phyloP scores from a whole-genome alignment of 2,329 filamentous ascomycete genomes.

The Lachnellula willkommii region DNA sequence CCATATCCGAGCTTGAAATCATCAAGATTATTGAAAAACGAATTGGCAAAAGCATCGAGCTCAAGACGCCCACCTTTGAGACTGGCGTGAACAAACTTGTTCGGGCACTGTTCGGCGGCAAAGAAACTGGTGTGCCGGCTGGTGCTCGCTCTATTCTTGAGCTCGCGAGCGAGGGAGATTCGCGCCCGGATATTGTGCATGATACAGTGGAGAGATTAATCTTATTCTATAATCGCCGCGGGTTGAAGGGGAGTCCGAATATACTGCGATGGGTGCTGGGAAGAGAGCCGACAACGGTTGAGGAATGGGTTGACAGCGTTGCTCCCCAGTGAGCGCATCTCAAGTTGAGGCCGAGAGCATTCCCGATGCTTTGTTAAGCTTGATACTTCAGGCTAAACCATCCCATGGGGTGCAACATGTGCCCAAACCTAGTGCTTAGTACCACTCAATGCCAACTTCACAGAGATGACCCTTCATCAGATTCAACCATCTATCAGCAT shows the following conservation, averaged over 20 bases:
- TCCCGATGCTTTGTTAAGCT: too few species aligned
- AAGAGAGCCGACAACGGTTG: neutral
- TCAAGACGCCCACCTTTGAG: neutral
- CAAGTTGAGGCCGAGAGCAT: neutral
- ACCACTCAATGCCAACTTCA: too few species aligned
- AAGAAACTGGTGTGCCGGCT: neutral
- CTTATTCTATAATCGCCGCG: neutral
- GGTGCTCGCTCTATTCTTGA: neutral
- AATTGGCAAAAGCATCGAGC: neutral
- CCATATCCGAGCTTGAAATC: neutral
- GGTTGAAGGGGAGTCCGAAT: neutral
- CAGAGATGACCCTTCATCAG: too few species aligned
- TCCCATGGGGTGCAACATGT: too few species aligned
- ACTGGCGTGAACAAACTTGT: neutral
- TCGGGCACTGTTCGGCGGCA: neutral
- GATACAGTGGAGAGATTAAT: neutral
- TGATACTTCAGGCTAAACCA: too few species aligned
- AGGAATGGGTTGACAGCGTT: neutral
- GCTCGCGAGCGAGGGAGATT: neutral
- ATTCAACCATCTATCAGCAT: too few species aligned
- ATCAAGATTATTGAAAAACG: neutral
- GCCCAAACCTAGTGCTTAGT: too few species aligned
- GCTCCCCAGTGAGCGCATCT: neutral
- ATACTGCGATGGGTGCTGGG: neutral
- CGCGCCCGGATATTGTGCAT: neutral